These are phyloP conservation scores for Alternaria conjuncta DNA, from an alignment of 2,329 filamentous ascomycete genomes.

Conservation along the genomic window DNA sequence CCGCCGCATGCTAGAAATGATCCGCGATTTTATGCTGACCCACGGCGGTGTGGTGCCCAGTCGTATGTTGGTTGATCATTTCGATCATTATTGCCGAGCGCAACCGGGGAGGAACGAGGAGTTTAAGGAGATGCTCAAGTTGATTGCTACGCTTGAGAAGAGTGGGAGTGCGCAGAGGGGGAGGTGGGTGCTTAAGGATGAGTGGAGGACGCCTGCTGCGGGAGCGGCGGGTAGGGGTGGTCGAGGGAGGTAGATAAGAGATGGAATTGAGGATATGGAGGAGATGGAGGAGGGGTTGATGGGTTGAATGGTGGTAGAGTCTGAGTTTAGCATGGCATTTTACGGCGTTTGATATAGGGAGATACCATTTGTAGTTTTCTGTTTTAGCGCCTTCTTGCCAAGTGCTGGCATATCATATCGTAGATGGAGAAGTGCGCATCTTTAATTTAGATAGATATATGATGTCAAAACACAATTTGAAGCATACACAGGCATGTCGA, in stretches of 20 bases:
- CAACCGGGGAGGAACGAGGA: constrained; percentile 69
- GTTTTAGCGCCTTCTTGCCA: background rate
- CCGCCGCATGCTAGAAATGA: constrained; percentile 59
- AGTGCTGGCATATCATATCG: background rate
- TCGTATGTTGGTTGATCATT: constrained; percentile 88
- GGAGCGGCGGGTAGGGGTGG: background rate
- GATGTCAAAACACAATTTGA: background rate
- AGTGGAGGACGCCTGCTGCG: constrained; percentile 43
- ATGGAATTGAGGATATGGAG: too few species aligned
- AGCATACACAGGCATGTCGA: background rate
- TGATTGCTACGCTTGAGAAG: constrained; percentile 74
- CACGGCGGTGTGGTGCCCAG: constrained; percentile 82
- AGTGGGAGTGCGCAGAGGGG: constrained; percentile 57
- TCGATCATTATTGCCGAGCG: constrained; percentile 78
- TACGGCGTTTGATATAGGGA: background rate
- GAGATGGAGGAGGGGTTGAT: too few species aligned
- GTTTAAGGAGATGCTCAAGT: constrained; percentile 81
- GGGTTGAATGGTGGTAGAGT: too few species aligned
- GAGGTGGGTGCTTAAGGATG: constrained; percentile 66
- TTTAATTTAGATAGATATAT: background rate
- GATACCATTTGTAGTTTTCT: background rate
- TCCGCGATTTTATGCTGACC: constrained; percentile 77
- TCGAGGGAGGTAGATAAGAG: background rate
- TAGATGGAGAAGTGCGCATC: background rate
- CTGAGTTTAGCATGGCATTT: background rate